A percentile compares a stretch with the other conserved stretches of the same genome.
Conservation (phyloP, 1,284 basidiomycete species). For the Phellopilus nigrolimitatus region DNA sequence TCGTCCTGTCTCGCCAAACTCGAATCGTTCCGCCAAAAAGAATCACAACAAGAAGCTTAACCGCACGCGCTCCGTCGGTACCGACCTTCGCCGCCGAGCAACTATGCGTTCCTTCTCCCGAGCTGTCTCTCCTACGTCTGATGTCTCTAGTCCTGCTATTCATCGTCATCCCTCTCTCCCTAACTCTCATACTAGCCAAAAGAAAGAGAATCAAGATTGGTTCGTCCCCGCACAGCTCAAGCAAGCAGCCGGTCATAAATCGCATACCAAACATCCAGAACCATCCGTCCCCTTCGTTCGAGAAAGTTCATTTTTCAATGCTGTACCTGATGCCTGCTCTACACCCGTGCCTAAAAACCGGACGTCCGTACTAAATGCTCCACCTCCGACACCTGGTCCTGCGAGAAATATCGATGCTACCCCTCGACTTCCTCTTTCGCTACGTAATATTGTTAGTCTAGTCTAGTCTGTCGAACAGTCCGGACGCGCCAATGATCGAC, state of each 20-base stretch:
- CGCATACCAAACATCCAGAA: slow-evolving; percentile 1
- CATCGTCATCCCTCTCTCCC: slow-evolving; percentile 16
- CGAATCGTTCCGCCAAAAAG: slow-evolving; percentile 14
- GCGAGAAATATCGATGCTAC: slow-evolving; percentile 16
- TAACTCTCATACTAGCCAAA: slow-evolving; percentile 1
- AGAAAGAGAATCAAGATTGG: slow-evolving; percentile 17
- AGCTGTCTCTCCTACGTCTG: slow-evolving; percentile 17
- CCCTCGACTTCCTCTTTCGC: slow-evolving; percentile 11
- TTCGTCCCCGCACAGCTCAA: slow-evolving; percentile 14
- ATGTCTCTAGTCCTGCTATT: slow-evolving; percentile 9
- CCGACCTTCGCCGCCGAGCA: slow-evolving; percentile 17
- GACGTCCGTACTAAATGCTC: neutral
- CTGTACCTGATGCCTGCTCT: slow-evolving; percentile 18
- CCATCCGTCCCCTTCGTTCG: slow-evolving; percentile 10
- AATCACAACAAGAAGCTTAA: slow-evolving; percentile 25
- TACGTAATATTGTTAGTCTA: slow-evolving; percentile 3
- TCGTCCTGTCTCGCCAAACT: slow-evolving; percentile 40
- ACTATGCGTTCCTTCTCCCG: slow-evolving; percentile 18
- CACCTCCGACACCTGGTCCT: slow-evolving; percentile 2
- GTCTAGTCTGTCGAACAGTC: neutral
- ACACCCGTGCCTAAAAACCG: slow-evolving; percentile 11
- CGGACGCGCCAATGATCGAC: neutral
- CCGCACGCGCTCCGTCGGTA: slow-evolving; percentile 30
- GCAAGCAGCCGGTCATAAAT: slow-evolving; percentile 2
- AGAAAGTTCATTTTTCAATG: slow-evolving; percentile 19